Conservation (phyloP, 176 grass and related monocot genomes). For the Bonia amplexicaulis region DNA sequence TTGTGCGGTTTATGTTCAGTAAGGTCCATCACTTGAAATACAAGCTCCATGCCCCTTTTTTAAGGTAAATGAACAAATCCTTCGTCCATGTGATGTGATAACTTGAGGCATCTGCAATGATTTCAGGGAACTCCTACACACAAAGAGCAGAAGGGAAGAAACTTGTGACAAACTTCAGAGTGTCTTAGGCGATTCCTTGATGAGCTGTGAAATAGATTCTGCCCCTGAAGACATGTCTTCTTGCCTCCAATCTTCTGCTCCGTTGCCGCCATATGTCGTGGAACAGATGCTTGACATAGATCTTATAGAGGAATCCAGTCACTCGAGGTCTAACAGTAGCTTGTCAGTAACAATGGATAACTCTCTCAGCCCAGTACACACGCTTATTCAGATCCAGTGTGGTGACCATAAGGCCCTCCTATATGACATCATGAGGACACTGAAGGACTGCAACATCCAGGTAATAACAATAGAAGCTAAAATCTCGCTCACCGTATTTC, state of each 20-base stretch:
- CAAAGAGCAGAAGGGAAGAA: conserved; percentile 67
- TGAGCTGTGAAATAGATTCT: conserved; percentile 57
- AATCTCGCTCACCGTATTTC: neutral
- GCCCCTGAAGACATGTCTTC: conserved; percentile 40
- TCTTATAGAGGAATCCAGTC: conserved; percentile 34
- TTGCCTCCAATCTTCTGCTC: conserved; percentile 45
- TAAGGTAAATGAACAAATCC: neutral
- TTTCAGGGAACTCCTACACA: conserved; percentile 72
- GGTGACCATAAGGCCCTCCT: conserved; percentile 70
- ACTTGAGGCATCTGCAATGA: neutral
- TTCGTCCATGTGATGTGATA: neutral
- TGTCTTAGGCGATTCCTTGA: conserved; percentile 59
- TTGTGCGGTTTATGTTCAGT: neutral
- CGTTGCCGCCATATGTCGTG: conserved; percentile 25
- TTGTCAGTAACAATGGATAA: conserved; percentile 62
- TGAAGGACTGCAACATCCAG: conserved; percentile 88
- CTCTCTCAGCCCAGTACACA: conserved; percentile 57
- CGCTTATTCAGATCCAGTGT: conserved; percentile 77
- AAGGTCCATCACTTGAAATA: neutral
- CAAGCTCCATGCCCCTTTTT: neutral
- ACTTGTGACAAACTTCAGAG: conserved; percentile 45
- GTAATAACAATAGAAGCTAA: conserved; percentile 28
- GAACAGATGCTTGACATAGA: conserved; percentile 48
- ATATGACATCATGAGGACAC: conserved; percentile 81
- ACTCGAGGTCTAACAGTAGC: neutral